Evolutionary conservation across 108 stramenopile species (phyloP).

Genomic region (Nannochloropsis oceanica): DNA sequence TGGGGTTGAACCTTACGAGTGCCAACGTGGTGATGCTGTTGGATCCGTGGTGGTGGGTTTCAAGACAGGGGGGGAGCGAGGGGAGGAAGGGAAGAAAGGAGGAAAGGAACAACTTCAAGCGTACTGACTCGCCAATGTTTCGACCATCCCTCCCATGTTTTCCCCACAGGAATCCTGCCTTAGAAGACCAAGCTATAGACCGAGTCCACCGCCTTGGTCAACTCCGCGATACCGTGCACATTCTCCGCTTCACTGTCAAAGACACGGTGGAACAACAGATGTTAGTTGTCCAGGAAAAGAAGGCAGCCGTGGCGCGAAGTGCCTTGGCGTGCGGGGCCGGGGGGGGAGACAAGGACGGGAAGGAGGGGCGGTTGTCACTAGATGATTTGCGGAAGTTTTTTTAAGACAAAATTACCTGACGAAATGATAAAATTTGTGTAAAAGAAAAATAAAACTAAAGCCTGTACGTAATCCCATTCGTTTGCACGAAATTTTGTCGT

Average conservation of each 20-base stretch:
- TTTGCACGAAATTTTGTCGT: no score
- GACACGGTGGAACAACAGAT: conserved; percentile 92
- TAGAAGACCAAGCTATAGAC: conserved; percentile 30
- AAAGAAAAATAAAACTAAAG: no score
- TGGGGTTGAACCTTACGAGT: conserved; percentile 36
- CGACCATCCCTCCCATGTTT: background rate
- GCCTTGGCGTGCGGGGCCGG: background rate
- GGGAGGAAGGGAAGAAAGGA: background rate
- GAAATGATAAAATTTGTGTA: no score
- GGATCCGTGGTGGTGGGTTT: conserved; percentile 43
- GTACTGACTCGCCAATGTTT: background rate
- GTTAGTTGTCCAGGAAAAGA: conserved; percentile 85
- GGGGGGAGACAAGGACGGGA: background rate
- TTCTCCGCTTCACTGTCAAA: conserved; percentile 76
- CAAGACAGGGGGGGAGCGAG: background rate
- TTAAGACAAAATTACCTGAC: background rate
- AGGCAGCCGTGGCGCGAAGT: conserved; percentile 21
- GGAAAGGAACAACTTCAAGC: background rate
- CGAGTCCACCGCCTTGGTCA: conserved; percentile 25
- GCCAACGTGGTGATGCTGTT: conserved; percentile 29
- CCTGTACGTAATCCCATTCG: no score
- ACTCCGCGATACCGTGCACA: conserved; percentile 53
- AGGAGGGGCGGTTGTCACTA: background rate
- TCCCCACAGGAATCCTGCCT: conserved; percentile 23
- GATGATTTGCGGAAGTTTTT: background rate